A percentile compares a stretch with the other conserved stretches of the same genome.
Evolutionary conservation across 257 asterid genomes (phyloP).

Genomic region (Solanum acaule): DNA sequence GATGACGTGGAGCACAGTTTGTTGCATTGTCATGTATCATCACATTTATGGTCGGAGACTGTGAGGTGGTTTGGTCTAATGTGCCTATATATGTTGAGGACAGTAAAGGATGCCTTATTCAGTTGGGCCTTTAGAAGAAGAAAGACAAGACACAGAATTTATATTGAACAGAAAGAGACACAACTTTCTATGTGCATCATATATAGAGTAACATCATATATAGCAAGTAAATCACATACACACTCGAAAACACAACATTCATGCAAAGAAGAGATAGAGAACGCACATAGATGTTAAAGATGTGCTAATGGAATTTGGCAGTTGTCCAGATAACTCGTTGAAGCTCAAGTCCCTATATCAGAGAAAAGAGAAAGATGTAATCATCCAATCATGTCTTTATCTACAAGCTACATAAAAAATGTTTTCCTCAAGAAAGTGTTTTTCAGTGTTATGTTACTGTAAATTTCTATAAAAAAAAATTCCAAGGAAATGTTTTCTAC

Average conservation of each 20-base stretch:
- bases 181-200: background rate
- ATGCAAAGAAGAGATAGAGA: background rate
- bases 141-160: background rate
- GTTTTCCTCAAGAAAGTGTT: background rate
- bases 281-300: background rate
- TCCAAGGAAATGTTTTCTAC: background rate
- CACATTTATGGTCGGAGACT: background rate
- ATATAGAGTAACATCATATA: background rate
- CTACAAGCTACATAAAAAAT: background rate
- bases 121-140: background rate
- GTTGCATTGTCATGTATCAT: background rate
- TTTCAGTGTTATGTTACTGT: background rate
- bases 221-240: background rate
- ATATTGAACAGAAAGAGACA: background rate
- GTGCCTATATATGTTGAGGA: background rate
- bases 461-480: background rate
- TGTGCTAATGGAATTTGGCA: background rate
- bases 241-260: background rate
- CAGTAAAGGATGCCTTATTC: background rate
- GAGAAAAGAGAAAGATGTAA: background rate
- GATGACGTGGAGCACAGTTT: background rate
- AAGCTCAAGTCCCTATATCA: conserved; percentile 11
- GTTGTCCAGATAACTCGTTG: background rate
- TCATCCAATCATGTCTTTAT: background rate
- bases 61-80: background rate